Base-by-base conservation (phyloP, 148 eudicot species). In the Oxyria digyna region DNA sequence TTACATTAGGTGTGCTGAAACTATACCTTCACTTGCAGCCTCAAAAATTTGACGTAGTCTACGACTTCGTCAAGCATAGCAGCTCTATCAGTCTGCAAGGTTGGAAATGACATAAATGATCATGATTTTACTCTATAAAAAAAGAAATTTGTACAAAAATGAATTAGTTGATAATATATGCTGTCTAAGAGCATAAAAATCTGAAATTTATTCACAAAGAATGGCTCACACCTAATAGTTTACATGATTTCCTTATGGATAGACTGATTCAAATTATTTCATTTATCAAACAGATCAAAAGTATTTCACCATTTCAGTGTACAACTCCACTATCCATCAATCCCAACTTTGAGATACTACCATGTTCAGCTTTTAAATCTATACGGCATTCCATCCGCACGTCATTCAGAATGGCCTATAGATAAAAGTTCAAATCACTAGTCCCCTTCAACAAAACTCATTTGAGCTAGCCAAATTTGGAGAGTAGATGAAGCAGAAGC, bases 11-110 rank as follows among this genome's bases (percentile, higher is more conserved):
- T n/a, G 1, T 1, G 23, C 23, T 43, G 57, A 49, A 21, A 18
- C 26, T 49, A 23, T 81, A 83, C 89, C 89, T 85, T 83, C 73
- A 85, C 89, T 74, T 85, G 89, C 76, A 85, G 81, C 74, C 86
- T 77, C 62, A 85, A 69, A 72, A 85, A 85, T 80, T 83, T 85
- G 67, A 85, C 89, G 69, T 85, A 85, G 43, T 85, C 89, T 72
- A 85, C 87, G 63, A 85, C 78, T 78, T 85, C 89, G 71, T 85
- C 89, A 67, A 85, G 85, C 89, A 85, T 85, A 41, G 82, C 85
- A 54, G 89, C 87, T 79, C 89, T 83, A 41, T 85, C 87, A 46
- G 89, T 83, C 89, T 85, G 87, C 73, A 74, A 46, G 69, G 29
- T 70, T 17, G 73, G 8, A 23, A 62, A 46, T n/a, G 32, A 41